phyloP scores from a whole-genome alignment of 441 rosid species.

The Bruguiera hainesii region DNA sequence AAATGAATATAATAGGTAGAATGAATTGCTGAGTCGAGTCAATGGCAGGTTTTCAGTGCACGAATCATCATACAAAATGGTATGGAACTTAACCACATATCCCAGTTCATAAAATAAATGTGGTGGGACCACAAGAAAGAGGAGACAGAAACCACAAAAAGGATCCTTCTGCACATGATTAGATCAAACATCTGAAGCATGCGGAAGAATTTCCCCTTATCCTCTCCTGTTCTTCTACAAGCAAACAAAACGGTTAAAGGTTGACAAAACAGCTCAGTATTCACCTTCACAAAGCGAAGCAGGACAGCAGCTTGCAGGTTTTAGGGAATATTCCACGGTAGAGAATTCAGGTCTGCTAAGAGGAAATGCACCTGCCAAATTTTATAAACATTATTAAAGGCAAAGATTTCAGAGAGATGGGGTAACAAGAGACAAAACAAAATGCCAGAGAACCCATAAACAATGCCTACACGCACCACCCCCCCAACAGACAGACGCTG shows the following conservation, averaged over 20 bases:
- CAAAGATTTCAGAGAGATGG: not conserved
- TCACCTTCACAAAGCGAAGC: conserved; percentile 45
- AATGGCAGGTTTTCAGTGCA: not conserved
- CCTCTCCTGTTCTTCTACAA: conserved; percentile 7
- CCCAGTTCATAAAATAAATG: not conserved
- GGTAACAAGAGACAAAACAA: not conserved
- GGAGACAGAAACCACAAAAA: too few species aligned
- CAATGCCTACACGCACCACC: not conserved
- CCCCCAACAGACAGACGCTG: not conserved
- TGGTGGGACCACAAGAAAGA: not conserved
- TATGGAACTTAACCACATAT: not conserved
- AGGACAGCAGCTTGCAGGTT: conserved; percentile 30
- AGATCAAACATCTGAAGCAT: conserved; percentile 19
- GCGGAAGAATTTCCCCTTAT: conserved; percentile 19
- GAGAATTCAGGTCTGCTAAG: conserved; percentile 49
- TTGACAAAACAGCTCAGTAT: conserved; percentile 12
- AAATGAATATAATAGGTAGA: too few species aligned
- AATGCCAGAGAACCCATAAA: not conserved
- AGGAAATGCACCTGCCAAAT: conserved; percentile 47
- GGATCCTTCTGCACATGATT: too few species aligned
- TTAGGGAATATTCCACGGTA: conserved; percentile 60
- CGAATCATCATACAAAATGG: not conserved
- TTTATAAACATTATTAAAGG: not conserved
- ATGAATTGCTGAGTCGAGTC: too few species aligned
- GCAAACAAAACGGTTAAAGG: conserved; percentile 6